Base-by-base conservation (phyloP, 352 stramenopile species). In the Phytophthora vignae region DNA sequence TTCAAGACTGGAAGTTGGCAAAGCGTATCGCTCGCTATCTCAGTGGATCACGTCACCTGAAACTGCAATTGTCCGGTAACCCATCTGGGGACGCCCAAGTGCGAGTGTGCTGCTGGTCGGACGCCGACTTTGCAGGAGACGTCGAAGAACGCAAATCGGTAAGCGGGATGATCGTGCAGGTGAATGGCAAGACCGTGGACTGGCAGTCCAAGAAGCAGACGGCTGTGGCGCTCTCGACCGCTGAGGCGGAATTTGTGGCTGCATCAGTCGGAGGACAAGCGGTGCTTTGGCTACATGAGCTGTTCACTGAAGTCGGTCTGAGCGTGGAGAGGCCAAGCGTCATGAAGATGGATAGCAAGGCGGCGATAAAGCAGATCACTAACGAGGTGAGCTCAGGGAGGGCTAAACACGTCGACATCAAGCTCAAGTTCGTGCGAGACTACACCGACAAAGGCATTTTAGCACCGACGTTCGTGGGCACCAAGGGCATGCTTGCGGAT, bases 181-280 rank as follows among this genome's bases (percentile, higher is more conserved):
- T 80, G 2, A 63, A 74, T 42, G 76, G 76, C 0, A 76, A 74
- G 38, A 25, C 52, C 4, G 31, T 46, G 2, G 46, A 25, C 5
- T 75, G 68, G 68, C 17, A 48, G 1, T 73, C 59, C 60, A 72
- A 71, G 25, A 69, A 76, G 36, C 76, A 79, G 25, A 48, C 50
- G 0, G 38, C 27, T 11, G n/a, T n/a, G n/a, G n/a, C n/a, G n/a
- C n/a, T n/a, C n/a, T n/a, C n/a, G n/a, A n/a, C n/a, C n/a, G n/a
- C 60, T 4, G 66, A 78, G 50, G 54, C 64, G 2, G 59, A 78
- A 31, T 74, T 71, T 48, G 66, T 74, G 1, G 31, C 65, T 0
- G 66, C 56, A 4, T 55, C 60, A 2, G 54, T 63, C 22, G 63
- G 36, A 6, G 50, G 44, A 11, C 14, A 29, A 48, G 55, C 74